phyloP scores from a whole-genome alignment of 129 eudicot species.

The Smallanthus sonchifolius region DNA sequence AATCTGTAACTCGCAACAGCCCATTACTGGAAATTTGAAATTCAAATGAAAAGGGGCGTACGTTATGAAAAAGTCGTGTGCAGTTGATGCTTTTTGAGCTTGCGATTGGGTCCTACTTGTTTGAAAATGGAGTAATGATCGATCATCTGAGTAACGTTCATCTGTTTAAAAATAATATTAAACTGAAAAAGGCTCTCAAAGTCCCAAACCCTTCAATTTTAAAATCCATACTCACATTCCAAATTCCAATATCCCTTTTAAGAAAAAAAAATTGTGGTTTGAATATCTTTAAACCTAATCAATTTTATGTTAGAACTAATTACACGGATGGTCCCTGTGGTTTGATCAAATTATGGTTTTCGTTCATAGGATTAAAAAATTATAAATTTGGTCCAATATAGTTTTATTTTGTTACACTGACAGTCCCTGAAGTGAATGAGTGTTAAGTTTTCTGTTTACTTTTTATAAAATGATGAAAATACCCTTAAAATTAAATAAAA shows the following conservation, averaged over 20 bases:
- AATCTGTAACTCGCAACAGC: not conserved
- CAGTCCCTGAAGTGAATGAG: too few relatives aligned
- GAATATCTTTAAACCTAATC: too few relatives aligned
- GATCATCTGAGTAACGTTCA: slow-evolving; percentile 33
- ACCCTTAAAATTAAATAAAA: too few relatives aligned
- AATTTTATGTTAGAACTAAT: too few relatives aligned
- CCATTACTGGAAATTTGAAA: slow-evolving; percentile 25
- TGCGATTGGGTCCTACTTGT: slow-evolving; percentile 29
- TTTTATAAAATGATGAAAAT: too few relatives aligned
- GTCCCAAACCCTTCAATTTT: slow-evolving; percentile 15
- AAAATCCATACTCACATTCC: slow-evolving; percentile 9
- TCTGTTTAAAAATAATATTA: slow-evolving; percentile 13
- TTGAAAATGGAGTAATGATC: slow-evolving; percentile 20
- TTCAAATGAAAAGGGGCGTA: slow-evolving; percentile 31
- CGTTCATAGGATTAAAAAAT: too few relatives aligned
- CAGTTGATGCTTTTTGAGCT: slow-evolving; percentile 17
- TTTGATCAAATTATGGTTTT: too few relatives aligned
- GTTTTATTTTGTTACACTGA: too few relatives aligned
- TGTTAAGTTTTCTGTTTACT: too few relatives aligned
- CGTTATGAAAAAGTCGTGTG: slow-evolving; percentile 22
- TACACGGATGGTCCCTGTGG: too few relatives aligned
- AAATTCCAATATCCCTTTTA: not conserved
- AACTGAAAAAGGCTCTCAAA: slow-evolving; percentile 9
- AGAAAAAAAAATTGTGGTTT: too few relatives aligned
- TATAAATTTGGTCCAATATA: too few relatives aligned